These are phyloP conservation scores for Pseudozyma sp. DNA, from an alignment of 1,284 basidiomycete genomes.

Conservation along the genomic window DNA sequence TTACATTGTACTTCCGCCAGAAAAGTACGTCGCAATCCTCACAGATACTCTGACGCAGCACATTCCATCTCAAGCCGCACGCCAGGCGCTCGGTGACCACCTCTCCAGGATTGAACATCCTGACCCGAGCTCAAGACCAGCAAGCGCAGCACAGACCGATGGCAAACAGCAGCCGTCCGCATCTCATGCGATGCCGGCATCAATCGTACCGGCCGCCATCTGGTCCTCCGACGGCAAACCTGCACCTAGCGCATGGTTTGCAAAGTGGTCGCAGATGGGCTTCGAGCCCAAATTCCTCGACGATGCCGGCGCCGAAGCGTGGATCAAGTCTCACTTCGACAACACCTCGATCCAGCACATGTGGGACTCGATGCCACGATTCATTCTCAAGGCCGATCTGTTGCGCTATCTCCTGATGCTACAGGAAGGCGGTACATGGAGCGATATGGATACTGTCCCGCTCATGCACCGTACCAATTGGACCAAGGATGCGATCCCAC, in stretches of 20 bases:
- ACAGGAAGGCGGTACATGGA: slow-evolving; percentile 50
- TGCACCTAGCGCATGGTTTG: slow-evolving; percentile 30
- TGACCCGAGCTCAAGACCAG: neutral
- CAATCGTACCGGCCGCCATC: slow-evolving; percentile 35
- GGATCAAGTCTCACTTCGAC: slow-evolving; percentile 32
- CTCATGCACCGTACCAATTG: slow-evolving; percentile 43
- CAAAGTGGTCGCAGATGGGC: slow-evolving; percentile 46
- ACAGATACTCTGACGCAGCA: slow-evolving; percentile 34
- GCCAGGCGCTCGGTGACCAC: slow-evolving; percentile 30
- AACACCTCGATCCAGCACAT: slow-evolving; percentile 38
- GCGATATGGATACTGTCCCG: slow-evolving; percentile 56
- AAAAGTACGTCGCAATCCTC: slow-evolving; percentile 32
- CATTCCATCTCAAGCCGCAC: slow-evolving; percentile 29
- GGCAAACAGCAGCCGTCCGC: neutral
- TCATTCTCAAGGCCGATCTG: slow-evolving; percentile 54
- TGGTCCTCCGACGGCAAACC: slow-evolving; percentile 52
- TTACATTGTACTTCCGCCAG: slow-evolving; percentile 45
- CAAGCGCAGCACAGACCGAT: neutral
- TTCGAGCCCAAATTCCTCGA: slow-evolving; percentile 51
- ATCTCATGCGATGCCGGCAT: slow-evolving; percentile 9
- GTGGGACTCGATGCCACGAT: slow-evolving; percentile 49
- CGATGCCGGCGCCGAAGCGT: slow-evolving; percentile 42
- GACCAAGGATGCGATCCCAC: slow-evolving; percentile 41
- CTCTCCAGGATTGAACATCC: slow-evolving; percentile 32
- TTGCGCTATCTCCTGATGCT: slow-evolving; percentile 52